Evolutionary conservation across 2,329 filamentous ascomycete genomes (phyloP).

Genomic region (Alternaria incomplexa): DNA sequence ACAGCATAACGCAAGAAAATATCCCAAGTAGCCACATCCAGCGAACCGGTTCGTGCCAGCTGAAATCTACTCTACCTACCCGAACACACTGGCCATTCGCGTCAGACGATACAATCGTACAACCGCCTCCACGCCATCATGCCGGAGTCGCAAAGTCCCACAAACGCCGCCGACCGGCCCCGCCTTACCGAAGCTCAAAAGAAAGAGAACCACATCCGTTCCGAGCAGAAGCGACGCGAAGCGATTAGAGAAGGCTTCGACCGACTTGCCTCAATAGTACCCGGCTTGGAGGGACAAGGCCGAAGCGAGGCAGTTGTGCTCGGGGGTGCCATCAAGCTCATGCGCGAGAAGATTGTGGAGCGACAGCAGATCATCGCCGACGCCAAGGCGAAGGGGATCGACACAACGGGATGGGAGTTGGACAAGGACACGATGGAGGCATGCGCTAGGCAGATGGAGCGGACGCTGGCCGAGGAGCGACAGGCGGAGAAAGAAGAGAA

Average conservation of each 20-base stretch:
- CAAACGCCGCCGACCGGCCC: constrained; percentile 59
- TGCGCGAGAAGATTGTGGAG: constrained; percentile 50
- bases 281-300: constrained; percentile 80
- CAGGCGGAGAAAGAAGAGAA: constrained; percentile 15
- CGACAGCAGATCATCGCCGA: constrained; percentile 45
- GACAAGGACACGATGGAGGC: constrained; percentile 37
- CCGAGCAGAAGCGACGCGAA: constrained; percentile 69
- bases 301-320: constrained; percentile 87
- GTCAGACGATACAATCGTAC: background rate
- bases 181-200: constrained; percentile 73
- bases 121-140: constrained; percentile 17
- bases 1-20: background rate
- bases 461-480: constrained; percentile 28
- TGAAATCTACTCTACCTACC: constrained; percentile 1
- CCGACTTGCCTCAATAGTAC: constrained; percentile 77
- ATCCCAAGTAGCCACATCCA: background rate
- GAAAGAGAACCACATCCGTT: constrained; percentile 76
- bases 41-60: background rate
- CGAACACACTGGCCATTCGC: background rate
- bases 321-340: constrained; percentile 57
- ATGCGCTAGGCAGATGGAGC: constrained; percentile 33
- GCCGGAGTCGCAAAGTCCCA: constrained; percentile 35
- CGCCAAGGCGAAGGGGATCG: constrained; percentile 44
- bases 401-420: constrained; percentile 41
- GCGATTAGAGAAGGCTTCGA: constrained; percentile 87